A percentile compares a stretch with the other conserved stretches of the same genome.
Conservation (phyloP, 2,329 filamentous ascomycete species). For the Trichoderma oligosporum region DNA sequence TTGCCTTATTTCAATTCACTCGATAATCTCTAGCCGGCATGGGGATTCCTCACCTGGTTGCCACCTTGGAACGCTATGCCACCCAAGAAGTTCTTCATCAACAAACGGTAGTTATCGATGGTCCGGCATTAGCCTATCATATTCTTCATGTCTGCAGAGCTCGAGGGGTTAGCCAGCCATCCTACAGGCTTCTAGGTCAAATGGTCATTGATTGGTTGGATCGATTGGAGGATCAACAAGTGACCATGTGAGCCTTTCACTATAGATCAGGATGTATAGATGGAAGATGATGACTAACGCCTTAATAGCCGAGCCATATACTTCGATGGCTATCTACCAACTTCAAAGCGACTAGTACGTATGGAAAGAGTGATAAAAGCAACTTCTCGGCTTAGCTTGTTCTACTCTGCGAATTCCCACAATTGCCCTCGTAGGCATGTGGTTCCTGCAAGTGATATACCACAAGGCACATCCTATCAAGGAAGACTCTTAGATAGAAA, state of each 20-base stretch:
- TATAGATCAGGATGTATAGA: background rate
- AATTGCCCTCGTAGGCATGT: slow-evolving; percentile 28
- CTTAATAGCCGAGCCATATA: slow-evolving; percentile 57
- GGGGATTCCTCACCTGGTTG: slow-evolving; percentile 58
- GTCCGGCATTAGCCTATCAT: slow-evolving; percentile 73
- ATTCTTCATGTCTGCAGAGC: slow-evolving; percentile 56
- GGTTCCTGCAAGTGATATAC: slow-evolving; percentile 14
- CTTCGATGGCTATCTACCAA: slow-evolving; percentile 81
- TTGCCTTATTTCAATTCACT: background rate
- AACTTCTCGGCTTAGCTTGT: slow-evolving; percentile 52
- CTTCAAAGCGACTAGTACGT: slow-evolving; percentile 59
- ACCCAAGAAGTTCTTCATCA: slow-evolving; percentile 39
- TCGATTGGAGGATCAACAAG: slow-evolving; percentile 49
- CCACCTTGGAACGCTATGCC: slow-evolving; percentile 52
- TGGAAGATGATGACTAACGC: slow-evolving; percentile 9
- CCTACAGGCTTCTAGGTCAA: slow-evolving; percentile 60
- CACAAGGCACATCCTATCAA: slow-evolving; percentile 27
- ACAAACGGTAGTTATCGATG: slow-evolving; percentile 61
- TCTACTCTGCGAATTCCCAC: slow-evolving; percentile 33
- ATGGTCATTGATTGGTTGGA: slow-evolving; percentile 61
- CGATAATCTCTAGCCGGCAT: slow-evolving; percentile 32
- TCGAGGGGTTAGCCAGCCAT: slow-evolving; percentile 53
- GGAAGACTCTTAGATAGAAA: slow-evolving; percentile 30
- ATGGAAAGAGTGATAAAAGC: slow-evolving; percentile 56
- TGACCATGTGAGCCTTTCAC: slow-evolving; percentile 55